Evolutionary conservation across 331 rosid genomes (phyloP).

Genomic region (Erythrophleum ivorense): DNA sequence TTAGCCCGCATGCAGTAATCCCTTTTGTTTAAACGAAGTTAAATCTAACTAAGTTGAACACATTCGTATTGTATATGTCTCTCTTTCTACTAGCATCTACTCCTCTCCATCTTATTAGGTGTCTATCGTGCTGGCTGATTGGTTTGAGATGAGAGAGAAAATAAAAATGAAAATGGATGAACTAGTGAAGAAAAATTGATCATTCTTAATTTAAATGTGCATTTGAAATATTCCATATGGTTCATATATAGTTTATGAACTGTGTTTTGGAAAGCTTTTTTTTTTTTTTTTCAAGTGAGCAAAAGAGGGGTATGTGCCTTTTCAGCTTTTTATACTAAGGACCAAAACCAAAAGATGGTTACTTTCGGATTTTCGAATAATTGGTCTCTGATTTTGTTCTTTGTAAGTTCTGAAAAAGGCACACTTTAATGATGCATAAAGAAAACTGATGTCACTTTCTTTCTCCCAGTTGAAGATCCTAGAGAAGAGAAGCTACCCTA

Average conservation of each 20-base stretch:
- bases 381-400: not conserved
- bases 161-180: not conserved
- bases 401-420: not conserved
- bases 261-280: not conserved
- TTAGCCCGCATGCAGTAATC: not conserved
- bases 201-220: not conserved
- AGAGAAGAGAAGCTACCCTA: constrained; percentile 1
- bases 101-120: not conserved
- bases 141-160: not conserved
- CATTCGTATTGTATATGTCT: too few species aligned
- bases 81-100: not conserved
- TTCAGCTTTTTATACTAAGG: not conserved
- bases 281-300: not conserved
- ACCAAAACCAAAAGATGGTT: constrained; percentile 6
- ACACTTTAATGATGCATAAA: not conserved
- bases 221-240: not conserved
- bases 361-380: constrained; percentile 12
- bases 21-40: not conserved
- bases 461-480: not conserved
- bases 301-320: constrained; percentile 1
- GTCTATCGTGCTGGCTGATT: not conserved
- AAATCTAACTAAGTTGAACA: not conserved
- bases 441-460: not conserved
- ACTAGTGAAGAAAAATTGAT: not conserved
- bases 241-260: not conserved